phyloP scores from a whole-genome alignment of 257 asterid species.

The Solanum paucissectum region DNA sequence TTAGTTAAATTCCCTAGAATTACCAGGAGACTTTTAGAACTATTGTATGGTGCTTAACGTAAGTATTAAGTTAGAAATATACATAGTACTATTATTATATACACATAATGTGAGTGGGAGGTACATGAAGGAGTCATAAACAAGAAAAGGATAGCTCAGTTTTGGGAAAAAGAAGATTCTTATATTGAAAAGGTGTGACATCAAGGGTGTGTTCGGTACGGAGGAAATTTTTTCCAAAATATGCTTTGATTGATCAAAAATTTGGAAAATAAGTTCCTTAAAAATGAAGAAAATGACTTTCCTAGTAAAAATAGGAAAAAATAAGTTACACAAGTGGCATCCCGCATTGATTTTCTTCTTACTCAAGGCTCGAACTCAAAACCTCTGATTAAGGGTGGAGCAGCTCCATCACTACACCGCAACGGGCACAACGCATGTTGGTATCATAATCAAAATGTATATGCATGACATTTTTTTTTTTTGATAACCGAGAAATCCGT shows the following conservation, averaged over 20 bases:
- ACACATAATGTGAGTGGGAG: neutral
- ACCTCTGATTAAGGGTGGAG: rapidly evolving
- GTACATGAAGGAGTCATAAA: neutral
- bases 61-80: neutral
- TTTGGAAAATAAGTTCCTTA: neutral
- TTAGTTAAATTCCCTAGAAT: neutral
- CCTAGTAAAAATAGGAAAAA: neutral
- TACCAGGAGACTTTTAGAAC: neutral
- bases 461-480: neutral
- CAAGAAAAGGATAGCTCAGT: neutral
- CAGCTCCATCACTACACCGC: neutral
- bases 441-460: neutral
- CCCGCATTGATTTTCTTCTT: neutral
- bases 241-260: neutral
- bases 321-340: neutral
- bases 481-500: too few species aligned
- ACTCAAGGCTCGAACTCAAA: neutral
- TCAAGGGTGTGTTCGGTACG: neutral
- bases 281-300: neutral
- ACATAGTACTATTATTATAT: neutral
- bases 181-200: neutral
- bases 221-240: neutral
- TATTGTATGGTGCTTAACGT: neutral
- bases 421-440: neutral
- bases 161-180: neutral